phyloP scores from a whole-genome alignment of 176 grass and related monocot species.

The Lolium rigidum region DNA sequence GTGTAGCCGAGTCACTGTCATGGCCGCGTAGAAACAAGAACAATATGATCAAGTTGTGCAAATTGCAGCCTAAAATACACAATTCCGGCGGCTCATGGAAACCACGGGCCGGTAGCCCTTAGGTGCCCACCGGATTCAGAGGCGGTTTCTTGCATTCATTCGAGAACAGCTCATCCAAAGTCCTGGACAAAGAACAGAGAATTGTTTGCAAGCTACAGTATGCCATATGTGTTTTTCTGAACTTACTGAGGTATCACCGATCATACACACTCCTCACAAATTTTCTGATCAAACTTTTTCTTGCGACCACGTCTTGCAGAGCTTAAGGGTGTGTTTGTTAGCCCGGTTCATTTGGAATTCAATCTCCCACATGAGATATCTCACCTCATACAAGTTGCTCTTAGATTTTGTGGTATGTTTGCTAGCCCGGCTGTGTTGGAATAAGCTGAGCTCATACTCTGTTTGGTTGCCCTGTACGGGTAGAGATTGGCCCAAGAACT shows the following conservation, averaged over 20 bases:
- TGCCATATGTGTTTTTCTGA: background rate
- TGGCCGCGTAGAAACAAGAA: background rate
- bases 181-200: background rate
- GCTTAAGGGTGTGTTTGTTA: too few relatives aligned
- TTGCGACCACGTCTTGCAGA: too few relatives aligned
- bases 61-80: conserved; percentile 37
- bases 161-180: background rate
- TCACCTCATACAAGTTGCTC: too few relatives aligned
- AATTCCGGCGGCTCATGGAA: conserved; percentile 2
- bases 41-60: conserved; percentile 28
- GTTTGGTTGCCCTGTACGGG: too few relatives aligned
- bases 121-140: conserved; percentile 41
- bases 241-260: background rate
- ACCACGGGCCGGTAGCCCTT: background rate
- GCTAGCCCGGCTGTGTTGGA: too few relatives aligned
- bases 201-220: background rate
- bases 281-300: too few relatives aligned
- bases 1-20: conserved; percentile 27
- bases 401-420: too few relatives aligned
- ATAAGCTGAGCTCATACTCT: too few relatives aligned
- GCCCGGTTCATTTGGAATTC: too few relatives aligned
- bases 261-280: too few relatives aligned
- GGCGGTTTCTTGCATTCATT: conserved; percentile 4
- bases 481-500: too few relatives aligned
- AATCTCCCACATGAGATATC: too few relatives aligned